Base-by-base conservation (phyloP, 208 protist genomes). In the Trypanosoma congolense region DNA sequence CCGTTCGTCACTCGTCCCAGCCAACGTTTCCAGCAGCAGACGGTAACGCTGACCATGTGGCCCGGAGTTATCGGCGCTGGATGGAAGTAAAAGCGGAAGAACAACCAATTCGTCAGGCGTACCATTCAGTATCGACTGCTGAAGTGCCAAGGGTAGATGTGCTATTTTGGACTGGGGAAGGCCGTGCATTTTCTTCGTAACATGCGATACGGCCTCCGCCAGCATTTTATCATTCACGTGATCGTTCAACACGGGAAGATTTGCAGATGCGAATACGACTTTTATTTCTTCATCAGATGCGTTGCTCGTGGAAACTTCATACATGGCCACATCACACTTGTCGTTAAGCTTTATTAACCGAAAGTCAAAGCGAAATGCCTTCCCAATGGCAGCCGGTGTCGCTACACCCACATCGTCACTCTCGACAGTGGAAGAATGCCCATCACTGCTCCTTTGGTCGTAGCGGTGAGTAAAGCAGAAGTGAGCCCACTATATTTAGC, bases 201-300 rank as follows among this genome's bases (percentile, higher is more conserved):
- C 50, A 5, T 24, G 29, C 19, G 46, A 2, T 43, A 76, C 65
- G 8, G 42, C 31, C n/a, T 50, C 35, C 28, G 85, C 80, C 16
- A 90, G 60, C 9, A 44, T 1, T 8, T 44, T 35, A 55, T 92
- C 79, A 48, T 85, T 66, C 33, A 73, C 63, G 62, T 73, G 90
- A 62, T 92, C 85, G 41, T 92, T 89, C 21, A 87, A 3, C 28
- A 90, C 81, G 22, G 31, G 22, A 24, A 87, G 72, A 9, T 77
- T 76, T 36, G 80, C 56, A 0, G 74, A 71, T 2, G 73, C 66
- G 58, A 92, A 92, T 14, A 83, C 53, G 0, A 77, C 65, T 2
- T 64, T 63, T 3, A 92, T 56, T 56, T 92, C 85, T 35, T 92
- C 85, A 1, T 80, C 65, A 1, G 76, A 77, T 14, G 55, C 59